Percentiles rank a stretch among this genome's conserved stretches.
Conservation (phyloP, 192 early-diverging fungal species). For the Coemansia sp. region DNA sequence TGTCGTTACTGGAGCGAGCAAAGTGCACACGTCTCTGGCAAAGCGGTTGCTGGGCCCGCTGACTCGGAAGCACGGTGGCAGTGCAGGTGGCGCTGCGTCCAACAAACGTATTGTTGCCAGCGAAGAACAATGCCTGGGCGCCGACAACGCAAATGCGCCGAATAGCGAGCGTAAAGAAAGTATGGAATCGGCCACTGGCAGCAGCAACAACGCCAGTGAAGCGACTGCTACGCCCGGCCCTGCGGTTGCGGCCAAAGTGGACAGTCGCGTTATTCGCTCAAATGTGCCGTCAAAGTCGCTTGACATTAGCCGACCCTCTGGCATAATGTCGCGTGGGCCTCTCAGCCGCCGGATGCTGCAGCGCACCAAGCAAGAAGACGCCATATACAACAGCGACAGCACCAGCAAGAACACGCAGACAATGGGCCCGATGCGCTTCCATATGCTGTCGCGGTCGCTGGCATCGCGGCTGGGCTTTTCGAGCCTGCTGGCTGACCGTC, state of each 20-base stretch:
- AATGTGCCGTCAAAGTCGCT: conserved; percentile 34
- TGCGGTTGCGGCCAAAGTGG: too few relatives aligned
- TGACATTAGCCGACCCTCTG: conserved; percentile 16
- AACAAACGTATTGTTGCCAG: conserved; percentile 1
- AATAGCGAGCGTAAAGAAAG: too few relatives aligned
- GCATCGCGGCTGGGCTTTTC: conserved; percentile 36
- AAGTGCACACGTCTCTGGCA: conserved; percentile 15
- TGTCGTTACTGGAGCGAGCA: neutral
- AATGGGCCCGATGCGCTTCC: conserved; percentile 37
- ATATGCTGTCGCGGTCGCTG: conserved; percentile 39
- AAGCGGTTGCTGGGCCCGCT: conserved; percentile 31
- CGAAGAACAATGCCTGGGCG: neutral
- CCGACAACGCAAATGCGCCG: neutral
- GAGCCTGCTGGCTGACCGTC: conserved; percentile 33
- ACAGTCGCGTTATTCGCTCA: neutral
- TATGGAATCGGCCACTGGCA: neutral
- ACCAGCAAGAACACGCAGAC: neutral
- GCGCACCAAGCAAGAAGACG: conserved; percentile 34
- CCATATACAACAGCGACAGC: neutral
- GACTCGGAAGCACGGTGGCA: conserved; percentile 15
- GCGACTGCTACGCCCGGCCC: neutral
- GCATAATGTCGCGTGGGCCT: conserved; percentile 5
- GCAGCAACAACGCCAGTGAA: neutral
- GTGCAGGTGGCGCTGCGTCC: neutral
- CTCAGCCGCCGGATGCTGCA: conserved; percentile 36